A percentile compares a stretch with the other conserved stretches of the same genome.
Evolutionary conservation across 495 filamentous ascomycete genomes (phyloP).

Genomic region (Talaromyces nanjingensis): DNA sequence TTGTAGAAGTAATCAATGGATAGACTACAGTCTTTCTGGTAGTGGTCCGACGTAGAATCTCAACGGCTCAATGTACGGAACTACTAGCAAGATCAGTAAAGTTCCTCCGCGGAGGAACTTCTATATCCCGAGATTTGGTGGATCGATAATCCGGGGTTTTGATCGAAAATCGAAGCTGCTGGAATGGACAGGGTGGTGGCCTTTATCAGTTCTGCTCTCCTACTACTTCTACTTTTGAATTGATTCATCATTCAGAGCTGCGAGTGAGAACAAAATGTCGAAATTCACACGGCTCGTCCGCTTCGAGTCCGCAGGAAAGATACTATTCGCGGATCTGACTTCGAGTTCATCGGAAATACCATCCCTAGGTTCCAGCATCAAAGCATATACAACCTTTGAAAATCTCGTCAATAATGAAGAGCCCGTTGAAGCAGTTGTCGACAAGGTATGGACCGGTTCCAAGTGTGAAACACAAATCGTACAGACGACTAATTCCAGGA

Average conservation of each 20-base stretch:
- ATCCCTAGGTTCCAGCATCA: conserved; percentile 7
- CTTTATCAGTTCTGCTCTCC: background rate
- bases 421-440: conserved; percentile 14
- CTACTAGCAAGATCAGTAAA: too few relatives aligned
- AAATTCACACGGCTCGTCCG: background rate
- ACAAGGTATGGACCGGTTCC: conserved; percentile 17
- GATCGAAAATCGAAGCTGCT: too few relatives aligned
- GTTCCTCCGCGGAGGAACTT: too few relatives aligned
- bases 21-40: too few relatives aligned
- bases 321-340: conserved; percentile 1
- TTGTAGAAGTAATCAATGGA: too few relatives aligned
- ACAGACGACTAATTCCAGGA: background rate
- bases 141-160: too few relatives aligned
- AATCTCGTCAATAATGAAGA: conserved; percentile 9
- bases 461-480: background rate
- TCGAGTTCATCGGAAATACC: background rate
- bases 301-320: background rate
- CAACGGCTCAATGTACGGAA: too few relatives aligned
- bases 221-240: background rate
- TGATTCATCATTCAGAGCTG: background rate
- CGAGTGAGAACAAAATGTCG: background rate
- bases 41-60: too few relatives aligned
- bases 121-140: too few relatives aligned
- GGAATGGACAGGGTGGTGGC: too few relatives aligned
- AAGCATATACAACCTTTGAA: conserved; percentile 14